These are phyloP conservation scores for Kitagawia praeruptora DNA, from an alignment of 129 eudicot species.

Conservation along the genomic window DNA sequence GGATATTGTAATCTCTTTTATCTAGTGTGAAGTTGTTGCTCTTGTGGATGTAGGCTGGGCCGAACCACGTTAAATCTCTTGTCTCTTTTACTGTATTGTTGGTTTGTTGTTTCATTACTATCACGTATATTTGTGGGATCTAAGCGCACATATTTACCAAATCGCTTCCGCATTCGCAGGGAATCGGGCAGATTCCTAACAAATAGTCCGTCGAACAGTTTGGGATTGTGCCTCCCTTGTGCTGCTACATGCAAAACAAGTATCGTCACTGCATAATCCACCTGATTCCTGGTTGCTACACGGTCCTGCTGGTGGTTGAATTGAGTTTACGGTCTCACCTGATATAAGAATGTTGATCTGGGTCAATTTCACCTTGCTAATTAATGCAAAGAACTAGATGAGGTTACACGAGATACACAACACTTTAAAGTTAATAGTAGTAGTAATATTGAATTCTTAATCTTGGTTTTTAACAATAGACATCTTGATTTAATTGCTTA, in stretches of 20 bases:
- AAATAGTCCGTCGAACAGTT: constrained; percentile 84
- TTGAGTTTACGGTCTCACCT: constrained; percentile 77
- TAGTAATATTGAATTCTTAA: neutral
- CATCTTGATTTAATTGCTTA: constrained; percentile 19
- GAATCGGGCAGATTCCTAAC: too few species aligned
- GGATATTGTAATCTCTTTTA: too few species aligned
- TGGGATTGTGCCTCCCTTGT: constrained; percentile 52
- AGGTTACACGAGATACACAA: neutral
- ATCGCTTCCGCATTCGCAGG: too few species aligned
- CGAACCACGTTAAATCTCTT: too few species aligned
- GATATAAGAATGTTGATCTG: constrained; percentile 12
- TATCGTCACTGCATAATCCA: constrained; percentile 45
- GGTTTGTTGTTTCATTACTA: too few species aligned
- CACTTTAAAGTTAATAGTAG: neutral
- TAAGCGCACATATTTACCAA: too few species aligned
- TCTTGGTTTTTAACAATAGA: neutral
- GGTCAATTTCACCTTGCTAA: constrained; percentile 2
- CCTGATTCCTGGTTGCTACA: constrained; percentile 64
- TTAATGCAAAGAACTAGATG: neutral
- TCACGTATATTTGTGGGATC: too few species aligned
- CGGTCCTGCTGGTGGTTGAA: constrained; percentile 57
- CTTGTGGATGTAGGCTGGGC: too few species aligned
- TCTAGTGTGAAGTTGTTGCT: too few species aligned
- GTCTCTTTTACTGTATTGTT: too few species aligned
- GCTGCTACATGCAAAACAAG: constrained; percentile 75